Evolutionary conservation across 1,139 yeast genomes (phyloP).

Genomic region (Hyphopichia pseudoburtonii): DNA sequence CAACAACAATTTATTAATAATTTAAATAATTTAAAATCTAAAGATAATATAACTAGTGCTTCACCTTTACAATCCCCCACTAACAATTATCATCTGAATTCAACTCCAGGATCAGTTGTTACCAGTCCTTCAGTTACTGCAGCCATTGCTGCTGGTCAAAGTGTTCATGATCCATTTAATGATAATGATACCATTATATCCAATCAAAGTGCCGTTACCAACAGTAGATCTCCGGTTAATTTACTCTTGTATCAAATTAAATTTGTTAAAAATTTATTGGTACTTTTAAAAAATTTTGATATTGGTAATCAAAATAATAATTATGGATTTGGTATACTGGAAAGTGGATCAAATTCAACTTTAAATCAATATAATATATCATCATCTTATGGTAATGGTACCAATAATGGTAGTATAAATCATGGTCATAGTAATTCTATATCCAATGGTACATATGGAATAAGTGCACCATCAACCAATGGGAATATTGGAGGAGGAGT

Average conservation of each 20-base stretch:
- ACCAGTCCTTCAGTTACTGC: constrained; percentile 2
- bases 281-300: constrained; percentile 42
- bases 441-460: not conserved
- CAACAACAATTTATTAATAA: constrained; percentile 19
- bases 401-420: not conserved
- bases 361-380: not conserved
- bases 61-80: too few relatives aligned
- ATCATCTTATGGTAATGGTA: not conserved
- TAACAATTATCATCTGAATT: too few relatives aligned
- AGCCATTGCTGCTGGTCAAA: too few relatives aligned
- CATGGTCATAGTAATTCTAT: not conserved
- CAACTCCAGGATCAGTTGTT: constrained; percentile 3
- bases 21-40: constrained; percentile 12
- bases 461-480: not conserved
- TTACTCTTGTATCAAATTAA: constrained; percentile 33
- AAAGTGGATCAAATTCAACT: constrained; percentile 14
- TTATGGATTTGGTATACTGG: constrained; percentile 9
- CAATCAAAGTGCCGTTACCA: not conserved
- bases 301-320: constrained; percentile 23
- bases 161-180: constrained; percentile 11
- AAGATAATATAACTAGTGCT: constrained; percentile 1
- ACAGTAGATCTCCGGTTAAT: not conserved
- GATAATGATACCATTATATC: constrained; percentile 3
- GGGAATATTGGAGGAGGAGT: not conserved
- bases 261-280: constrained; percentile 35